A percentile compares a stretch with the other conserved stretches of the same genome.
phyloP scores from a whole-genome alignment of 306 rosid genomes.

The Sphenostylis stenocarpa region DNA sequence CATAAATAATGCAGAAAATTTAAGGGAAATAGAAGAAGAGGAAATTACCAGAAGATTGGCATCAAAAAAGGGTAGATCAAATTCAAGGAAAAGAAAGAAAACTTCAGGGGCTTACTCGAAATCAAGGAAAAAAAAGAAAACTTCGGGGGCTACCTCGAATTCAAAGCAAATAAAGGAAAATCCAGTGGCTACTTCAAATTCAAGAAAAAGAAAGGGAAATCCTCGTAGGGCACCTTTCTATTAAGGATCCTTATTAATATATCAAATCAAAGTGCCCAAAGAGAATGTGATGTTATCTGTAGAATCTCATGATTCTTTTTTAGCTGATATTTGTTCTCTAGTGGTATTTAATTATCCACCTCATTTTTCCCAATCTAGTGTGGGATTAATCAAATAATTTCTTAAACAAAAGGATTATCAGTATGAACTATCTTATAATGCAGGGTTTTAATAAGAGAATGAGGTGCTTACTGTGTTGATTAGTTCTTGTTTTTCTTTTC shows the following conservation, averaged over 20 bases:
- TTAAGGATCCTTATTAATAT: neutral
- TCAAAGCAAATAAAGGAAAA: neutral
- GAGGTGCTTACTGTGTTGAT: no score
- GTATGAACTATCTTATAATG: neutral
- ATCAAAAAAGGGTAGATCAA: neutral
- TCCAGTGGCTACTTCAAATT: constrained; percentile 27
- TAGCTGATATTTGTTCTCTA: neutral
- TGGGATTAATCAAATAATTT: neutral
- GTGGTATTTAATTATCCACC: neutral
- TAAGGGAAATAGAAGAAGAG: neutral
- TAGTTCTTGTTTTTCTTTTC: no score
- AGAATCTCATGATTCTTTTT: neutral
- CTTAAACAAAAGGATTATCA: neutral
- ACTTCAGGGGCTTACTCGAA: neutral
- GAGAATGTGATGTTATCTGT: neutral
- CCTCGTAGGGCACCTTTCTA: constrained; percentile 62
- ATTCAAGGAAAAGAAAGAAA: neutral
- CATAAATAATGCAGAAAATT: neutral
- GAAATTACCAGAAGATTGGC: neutral
- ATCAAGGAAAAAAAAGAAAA: neutral
- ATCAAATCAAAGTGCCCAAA: neutral
- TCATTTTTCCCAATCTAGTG: neutral
- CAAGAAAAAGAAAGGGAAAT: constrained; percentile 64
- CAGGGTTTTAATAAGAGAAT: neutral
- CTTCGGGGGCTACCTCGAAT: neutral